A percentile compares a stretch with the other conserved stretches of the same genome.
Conservation (phyloP, 2,329 filamentous ascomycete genomes). For the Zasmidium angulare region DNA sequence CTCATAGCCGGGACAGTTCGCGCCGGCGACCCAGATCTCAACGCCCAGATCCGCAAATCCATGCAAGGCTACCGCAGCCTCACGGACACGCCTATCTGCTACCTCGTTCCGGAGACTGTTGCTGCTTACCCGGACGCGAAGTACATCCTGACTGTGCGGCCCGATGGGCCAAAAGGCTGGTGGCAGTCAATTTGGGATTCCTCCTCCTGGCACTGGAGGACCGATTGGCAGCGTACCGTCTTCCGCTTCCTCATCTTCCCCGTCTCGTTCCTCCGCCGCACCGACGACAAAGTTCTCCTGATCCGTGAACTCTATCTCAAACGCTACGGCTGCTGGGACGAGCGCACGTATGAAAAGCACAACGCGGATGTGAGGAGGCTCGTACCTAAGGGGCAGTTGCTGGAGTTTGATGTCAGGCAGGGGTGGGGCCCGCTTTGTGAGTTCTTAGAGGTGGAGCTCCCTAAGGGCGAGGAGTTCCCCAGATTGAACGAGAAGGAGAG, state of each 20-base stretch:
- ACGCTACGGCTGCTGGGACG: not conserved
- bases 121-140: conserved; percentile 5
- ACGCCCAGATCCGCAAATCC: not conserved
- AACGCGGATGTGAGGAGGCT: conserved; percentile 4
- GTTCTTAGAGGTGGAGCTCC: not conserved
- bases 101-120: not conserved
- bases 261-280: not conserved
- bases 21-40: not conserved
- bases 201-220: not conserved
- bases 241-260: conserved; percentile 4
- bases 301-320: not conserved
- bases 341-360: conserved; percentile 3
- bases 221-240: not conserved
- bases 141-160: conserved; percentile 2
- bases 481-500: not conserved
- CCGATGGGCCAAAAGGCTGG: conserved; percentile 3
- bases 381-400: conserved; percentile 1
- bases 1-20: not conserved
- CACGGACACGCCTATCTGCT: conserved; percentile 1
- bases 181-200: not conserved
- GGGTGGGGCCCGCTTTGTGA: conserved; percentile 7
- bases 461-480: not conserved
- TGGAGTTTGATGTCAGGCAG: conserved; percentile 6
- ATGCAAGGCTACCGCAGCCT: conserved; percentile 1
- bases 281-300: conserved; percentile 1